Evolutionary conservation across 495 filamentous ascomycete species (phyloP), one percentile per base, ranked within the genome.

Genomic region (Xylaria nigripes): DNA sequence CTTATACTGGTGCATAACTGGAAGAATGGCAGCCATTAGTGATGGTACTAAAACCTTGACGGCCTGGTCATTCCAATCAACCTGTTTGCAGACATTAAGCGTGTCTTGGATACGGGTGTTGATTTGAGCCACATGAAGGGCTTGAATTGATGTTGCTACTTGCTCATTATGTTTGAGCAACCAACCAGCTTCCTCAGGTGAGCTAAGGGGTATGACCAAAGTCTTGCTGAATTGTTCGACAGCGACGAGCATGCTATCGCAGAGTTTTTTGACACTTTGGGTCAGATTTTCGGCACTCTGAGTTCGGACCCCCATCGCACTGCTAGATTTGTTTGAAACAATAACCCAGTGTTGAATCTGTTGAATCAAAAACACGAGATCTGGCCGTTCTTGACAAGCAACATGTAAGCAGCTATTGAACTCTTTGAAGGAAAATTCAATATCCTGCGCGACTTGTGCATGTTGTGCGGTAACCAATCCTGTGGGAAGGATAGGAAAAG

Each of bases 1-100:
- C 32, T 72, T 72, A 60, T 90, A 98, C 60, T 89, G 84, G 50
- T 83, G 73, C 12, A 93, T 61, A 44, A 96, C 84, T 0, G 93
- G 91, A 4, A 81, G 61, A 25, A 90, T 68, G 25, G 83, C 77
- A 2, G 82, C 78, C 52, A 89, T 77, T 19, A 92, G 58, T 5
- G 85, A 82, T 21, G 76, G 70, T 2, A 80, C 80, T 29, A 76
- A 58, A 27, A 70, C 61, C 42, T 81, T 67, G 30, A 68, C 65
- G 16, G 62, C 44, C 12, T 61, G 44, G 23, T 80, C 70, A 43
- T 66, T 59, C 6, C 75, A 63, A 51, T 82, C 69, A 7, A 87
- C 46, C 40, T 54, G 27, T 19, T 80, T 69, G 40, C 88, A 64
- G 34, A 76, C 67, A 12, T 71, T 57, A 19, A 80, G 59, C 6